Evolutionary conservation across 192 early-diverging fungal species (phyloP).

Genomic region (Gonapodya sp.): DNA sequence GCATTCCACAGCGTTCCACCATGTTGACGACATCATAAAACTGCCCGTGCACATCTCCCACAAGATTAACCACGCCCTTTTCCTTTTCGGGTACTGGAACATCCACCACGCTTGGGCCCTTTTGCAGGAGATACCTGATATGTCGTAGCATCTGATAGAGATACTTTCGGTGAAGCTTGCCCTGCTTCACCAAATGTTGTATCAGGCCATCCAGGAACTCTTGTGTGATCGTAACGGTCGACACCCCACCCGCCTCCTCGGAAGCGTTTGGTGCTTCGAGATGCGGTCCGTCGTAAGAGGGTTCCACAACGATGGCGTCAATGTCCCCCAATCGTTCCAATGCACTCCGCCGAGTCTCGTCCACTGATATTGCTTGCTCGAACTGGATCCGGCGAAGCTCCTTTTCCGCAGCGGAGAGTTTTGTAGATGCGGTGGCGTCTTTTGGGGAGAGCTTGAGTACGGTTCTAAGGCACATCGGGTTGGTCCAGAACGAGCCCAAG

Average conservation of each 20-base stretch:
- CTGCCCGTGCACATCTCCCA: slow-evolving; percentile 96
- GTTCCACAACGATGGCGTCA: slow-evolving; percentile 36
- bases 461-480: slow-evolving; percentile 15
- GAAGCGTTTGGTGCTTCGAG: slow-evolving; percentile 26
- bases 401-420: slow-evolving; percentile 84
- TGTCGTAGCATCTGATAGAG: slow-evolving; percentile 75
- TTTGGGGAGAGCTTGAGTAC: slow-evolving; percentile 67
- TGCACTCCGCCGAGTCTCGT: slow-evolving; percentile 31
- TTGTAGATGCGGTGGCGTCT: slow-evolving; percentile 67
- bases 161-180: slow-evolving; percentile 85
- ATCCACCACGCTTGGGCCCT: slow-evolving; percentile 74
- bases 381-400: slow-evolving; percentile 77
- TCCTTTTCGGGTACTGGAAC: slow-evolving; percentile 55
- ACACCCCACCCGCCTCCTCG: slow-evolving; percentile 36
- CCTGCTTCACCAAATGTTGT: slow-evolving; percentile 73
- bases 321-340: slow-evolving; percentile 55
- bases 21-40: slow-evolving; percentile 97
- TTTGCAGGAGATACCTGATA: slow-evolving; percentile 62
- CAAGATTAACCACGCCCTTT: slow-evolving; percentile 72
- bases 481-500: background rate
- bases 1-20: slow-evolving; percentile 85
- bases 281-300: slow-evolving; percentile 77
- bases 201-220: slow-evolving; percentile 74
- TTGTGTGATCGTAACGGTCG: slow-evolving; percentile 37
- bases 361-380: slow-evolving; percentile 82